These are phyloP conservation scores for Mycosphaerella sp. DNA, from an alignment of 2,329 filamentous ascomycete species.

Conservation along the genomic window DNA sequence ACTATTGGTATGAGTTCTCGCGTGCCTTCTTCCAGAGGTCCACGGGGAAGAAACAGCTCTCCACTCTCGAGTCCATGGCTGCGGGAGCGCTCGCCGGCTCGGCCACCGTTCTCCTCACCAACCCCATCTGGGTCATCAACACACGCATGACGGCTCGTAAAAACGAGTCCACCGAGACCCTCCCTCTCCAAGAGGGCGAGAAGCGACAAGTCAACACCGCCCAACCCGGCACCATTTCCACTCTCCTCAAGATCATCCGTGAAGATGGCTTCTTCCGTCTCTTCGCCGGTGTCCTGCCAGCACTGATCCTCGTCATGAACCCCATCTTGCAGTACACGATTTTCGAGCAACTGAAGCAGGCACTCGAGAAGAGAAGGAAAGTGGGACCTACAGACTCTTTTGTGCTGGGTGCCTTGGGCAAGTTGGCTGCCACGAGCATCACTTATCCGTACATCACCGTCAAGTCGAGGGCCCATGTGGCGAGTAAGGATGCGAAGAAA, in stretches of 20 bases:
- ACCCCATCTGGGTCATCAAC: conserved; percentile 99
- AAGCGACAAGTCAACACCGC: conserved; percentile 41
- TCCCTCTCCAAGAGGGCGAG: conserved; percentile 36
- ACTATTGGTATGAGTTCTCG: conserved; percentile 99
- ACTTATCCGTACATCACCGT: conserved; percentile 99
- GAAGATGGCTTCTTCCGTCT: conserved; percentile 80
- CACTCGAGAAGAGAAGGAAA: conserved; percentile 66
- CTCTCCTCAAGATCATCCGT: conserved; percentile 69
- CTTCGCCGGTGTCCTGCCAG: conserved; percentile 87
- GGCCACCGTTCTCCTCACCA: conserved; percentile 91
- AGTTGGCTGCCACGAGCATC: conserved; percentile 85
- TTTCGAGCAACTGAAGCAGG: conserved; percentile 96
- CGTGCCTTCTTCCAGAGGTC: conserved; percentile 76
- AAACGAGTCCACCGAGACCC: conserved; percentile 44
- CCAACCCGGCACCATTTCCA: conserved; percentile 68
- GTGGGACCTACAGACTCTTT: conserved; percentile 85
- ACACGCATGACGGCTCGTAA: conserved; percentile 93
- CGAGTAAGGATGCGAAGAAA: conserved; percentile 65
- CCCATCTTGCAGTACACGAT: conserved; percentile 98
- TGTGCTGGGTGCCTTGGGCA: conserved; percentile 83
- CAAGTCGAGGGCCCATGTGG: conserved; percentile 96
- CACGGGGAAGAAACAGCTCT: conserved; percentile 70
- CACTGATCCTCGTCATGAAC: conserved; percentile 91
- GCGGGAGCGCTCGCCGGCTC: conserved; percentile 89
- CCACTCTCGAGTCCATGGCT: conserved; percentile 88